Evolutionary conservation across 768 basidiomycete species (phyloP), one percentile per base, ranked within the genome.

Genomic region (Leucocoprinus birnbaumii): DNA sequence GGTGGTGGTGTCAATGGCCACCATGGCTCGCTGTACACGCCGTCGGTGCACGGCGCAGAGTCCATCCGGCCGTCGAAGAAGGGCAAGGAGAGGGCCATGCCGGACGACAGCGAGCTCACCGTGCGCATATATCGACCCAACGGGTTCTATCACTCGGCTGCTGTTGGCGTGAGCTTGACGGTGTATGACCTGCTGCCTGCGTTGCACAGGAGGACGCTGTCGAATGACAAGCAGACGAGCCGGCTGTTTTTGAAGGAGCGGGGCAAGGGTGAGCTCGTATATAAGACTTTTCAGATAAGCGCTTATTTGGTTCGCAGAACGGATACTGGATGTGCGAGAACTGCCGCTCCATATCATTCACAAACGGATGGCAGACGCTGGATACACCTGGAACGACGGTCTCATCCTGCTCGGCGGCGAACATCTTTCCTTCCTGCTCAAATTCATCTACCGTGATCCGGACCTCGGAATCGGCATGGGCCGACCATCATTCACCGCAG

Each of bases 371-470:
- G 84, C 89, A 60, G 92, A 96, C 66, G 93, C 94, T 3, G 95
- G 96, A 0, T 98, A 94, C 62, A 85, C 87, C 48, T 79, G 84
- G 19, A 78, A 82, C 16, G 96, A 99, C 66, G 85, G 87, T 38
- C 69, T 89, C 6, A 87, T 93, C 56, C 77, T 86, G 41, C 75
- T 97, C 6, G 87, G 86, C 0, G 81, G 81, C 3, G 89, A 91
- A 27, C 89, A 91, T 51, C 73, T 97, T 58, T 80, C 84, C 4
- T 95, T 95, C 65, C 76, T 99, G 22, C 80, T 93, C 67, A 89
- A 87, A 62, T 96, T 98, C 62, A 84, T 95, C 18, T 98, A 90
- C 72, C 93, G 94, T 66, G 87, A 82, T 61, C 84, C 85, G 58
- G 73, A 83, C 14, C 75, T 91, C 16, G 84, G 82, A 76, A 83